Evolutionary conservation across 2,329 filamentous ascomycete genomes (phyloP).

Genomic region (Elsinoe ampelina): DNA sequence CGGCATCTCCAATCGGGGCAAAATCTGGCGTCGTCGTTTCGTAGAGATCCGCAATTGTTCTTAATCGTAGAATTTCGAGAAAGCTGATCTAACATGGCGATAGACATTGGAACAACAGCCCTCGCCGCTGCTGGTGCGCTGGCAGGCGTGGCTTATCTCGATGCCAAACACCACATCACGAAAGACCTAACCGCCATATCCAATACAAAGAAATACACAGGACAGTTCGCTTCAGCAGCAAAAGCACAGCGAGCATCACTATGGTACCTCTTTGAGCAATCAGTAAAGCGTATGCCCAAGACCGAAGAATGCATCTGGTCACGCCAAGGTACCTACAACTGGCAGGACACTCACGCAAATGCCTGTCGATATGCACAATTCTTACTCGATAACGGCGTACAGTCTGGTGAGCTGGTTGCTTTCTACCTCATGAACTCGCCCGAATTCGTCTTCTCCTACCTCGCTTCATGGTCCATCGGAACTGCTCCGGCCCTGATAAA

Average conservation of each 20-base stretch:
- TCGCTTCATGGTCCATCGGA: slow-evolving; percentile 24
- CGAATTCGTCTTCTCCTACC: slow-evolving; percentile 26
- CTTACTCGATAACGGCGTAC: slow-evolving; percentile 38
- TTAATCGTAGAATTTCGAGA: not conserved
- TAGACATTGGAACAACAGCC: slow-evolving; percentile 3
- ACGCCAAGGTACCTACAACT: slow-evolving; percentile 51
- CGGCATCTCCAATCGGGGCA: slow-evolving; percentile 6
- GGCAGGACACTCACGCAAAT: slow-evolving; percentile 46
- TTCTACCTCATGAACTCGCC: slow-evolving; percentile 29
- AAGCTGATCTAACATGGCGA: not conserved
- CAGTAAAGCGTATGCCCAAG: slow-evolving; percentile 26
- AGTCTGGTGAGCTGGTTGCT: slow-evolving; percentile 27
- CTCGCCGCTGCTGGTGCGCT: slow-evolving; percentile 20
- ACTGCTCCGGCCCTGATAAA: slow-evolving; percentile 29
- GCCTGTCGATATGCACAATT: slow-evolving; percentile 53
- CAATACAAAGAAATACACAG: slow-evolving; percentile 33
- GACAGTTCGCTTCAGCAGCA: slow-evolving; percentile 35
- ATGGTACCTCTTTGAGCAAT: slow-evolving; percentile 57
- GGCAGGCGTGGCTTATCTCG: slow-evolving; percentile 49
- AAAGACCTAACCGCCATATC: slow-evolving; percentile 50
- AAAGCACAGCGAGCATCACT: slow-evolving; percentile 47
- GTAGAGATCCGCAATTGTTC: no score
- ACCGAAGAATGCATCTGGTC: slow-evolving; percentile 57
- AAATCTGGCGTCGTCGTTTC: no score
- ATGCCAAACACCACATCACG: slow-evolving; percentile 59